Evolutionary conservation across 2,329 filamentous ascomycete genomes (phyloP).

Genomic region (Aspergillus sp.): DNA sequence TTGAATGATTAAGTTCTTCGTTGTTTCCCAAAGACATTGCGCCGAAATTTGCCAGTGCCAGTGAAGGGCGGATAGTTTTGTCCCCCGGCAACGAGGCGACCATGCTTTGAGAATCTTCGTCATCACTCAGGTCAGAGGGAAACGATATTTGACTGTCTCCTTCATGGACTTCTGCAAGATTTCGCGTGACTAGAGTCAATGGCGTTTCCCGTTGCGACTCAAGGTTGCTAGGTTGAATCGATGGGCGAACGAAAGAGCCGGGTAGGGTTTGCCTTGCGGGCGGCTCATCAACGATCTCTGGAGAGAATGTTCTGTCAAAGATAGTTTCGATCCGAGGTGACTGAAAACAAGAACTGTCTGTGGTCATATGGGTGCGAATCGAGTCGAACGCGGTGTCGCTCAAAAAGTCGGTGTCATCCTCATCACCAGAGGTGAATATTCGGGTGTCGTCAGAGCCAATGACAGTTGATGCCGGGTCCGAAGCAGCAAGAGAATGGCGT

Average conservation of each 20-base stretch:
- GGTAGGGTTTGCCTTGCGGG: slow-evolving; percentile 52
- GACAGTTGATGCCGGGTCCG: slow-evolving; percentile 63
- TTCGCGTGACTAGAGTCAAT: slow-evolving; percentile 20
- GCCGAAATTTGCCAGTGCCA: slow-evolving; percentile 12
- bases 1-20: slow-evolving; percentile 11
- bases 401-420: slow-evolving; percentile 64
- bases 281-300: slow-evolving; percentile 45
- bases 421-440: slow-evolving; percentile 61
- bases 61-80: slow-evolving; percentile 15
- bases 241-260: slow-evolving; percentile 45
- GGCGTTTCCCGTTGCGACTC: slow-evolving; percentile 27
- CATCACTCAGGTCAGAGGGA: slow-evolving; percentile 30
- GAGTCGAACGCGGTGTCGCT: slow-evolving; percentile 68
- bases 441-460: slow-evolving; percentile 66
- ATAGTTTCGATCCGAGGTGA: slow-evolving; percentile 66
- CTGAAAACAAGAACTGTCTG: slow-evolving; percentile 56
- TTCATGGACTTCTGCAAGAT: slow-evolving; percentile 19
- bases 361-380: slow-evolving; percentile 62
- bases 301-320: slow-evolving; percentile 60
- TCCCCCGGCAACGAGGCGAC: slow-evolving; percentile 35
- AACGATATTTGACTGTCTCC: slow-evolving; percentile 27
- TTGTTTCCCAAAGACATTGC: slow-evolving; percentile 17
- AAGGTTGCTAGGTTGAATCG: slow-evolving; percentile 26
- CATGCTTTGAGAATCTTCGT: slow-evolving; percentile 34
- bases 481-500: slow-evolving; percentile 60